phyloP scores from a whole-genome alignment of 257 asterid species.

The Solanum sitiens region DNA sequence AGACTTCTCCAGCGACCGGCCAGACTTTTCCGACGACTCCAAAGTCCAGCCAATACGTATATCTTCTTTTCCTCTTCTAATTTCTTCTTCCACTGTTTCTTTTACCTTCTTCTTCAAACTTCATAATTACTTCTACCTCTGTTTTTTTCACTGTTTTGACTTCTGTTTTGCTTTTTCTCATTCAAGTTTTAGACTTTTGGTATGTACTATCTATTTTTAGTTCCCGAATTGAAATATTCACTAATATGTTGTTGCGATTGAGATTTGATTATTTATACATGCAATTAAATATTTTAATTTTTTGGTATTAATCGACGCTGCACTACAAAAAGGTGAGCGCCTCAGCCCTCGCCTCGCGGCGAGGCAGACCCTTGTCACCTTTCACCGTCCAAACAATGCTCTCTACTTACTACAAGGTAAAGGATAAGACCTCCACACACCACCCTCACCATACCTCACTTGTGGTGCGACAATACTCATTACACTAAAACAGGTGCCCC shows the following conservation, averaged over 20 bases:
- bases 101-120: background rate
- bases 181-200: background rate
- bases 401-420: background rate
- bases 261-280: background rate
- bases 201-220: background rate
- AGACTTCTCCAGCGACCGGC: background rate
- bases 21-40: background rate
- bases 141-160: background rate
- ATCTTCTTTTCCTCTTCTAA: no score
- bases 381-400: background rate
- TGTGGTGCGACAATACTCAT: background rate
- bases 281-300: background rate
- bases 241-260: background rate
- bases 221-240: background rate
- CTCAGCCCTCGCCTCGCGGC: background rate
- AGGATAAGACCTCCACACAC: background rate
- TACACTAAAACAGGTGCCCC: background rate
- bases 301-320: background rate
- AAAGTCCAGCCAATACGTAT: background rate
- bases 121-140: background rate
- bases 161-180: background rate
- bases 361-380: background rate
- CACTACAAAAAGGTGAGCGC: background rate
- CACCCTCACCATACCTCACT: background rate
- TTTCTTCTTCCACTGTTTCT: background rate